Conservation (phyloP, 352 stramenopile genomes). For the Phytopythium sindhum region DNA sequence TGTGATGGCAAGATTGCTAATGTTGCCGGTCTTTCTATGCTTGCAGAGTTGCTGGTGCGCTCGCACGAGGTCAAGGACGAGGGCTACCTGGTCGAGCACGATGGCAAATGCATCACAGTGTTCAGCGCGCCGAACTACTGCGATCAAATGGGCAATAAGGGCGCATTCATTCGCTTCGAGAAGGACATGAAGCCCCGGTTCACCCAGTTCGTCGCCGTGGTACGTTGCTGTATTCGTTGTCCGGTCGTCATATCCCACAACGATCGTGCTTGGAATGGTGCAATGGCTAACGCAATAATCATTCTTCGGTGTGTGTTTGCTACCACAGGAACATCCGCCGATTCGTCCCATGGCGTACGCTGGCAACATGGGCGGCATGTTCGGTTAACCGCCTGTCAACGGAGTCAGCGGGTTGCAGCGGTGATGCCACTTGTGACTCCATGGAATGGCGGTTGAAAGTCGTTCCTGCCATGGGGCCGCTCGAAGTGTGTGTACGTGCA, state of each 20-base stretch:
- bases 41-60: slow-evolving; percentile 92
- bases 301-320: background rate
- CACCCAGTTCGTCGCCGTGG: slow-evolving; percentile 94
- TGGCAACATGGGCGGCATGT: slow-evolving; percentile 89
- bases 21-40: background rate
- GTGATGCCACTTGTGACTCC: background rate
- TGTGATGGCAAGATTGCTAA: slow-evolving; percentile 1
- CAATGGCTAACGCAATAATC: background rate
- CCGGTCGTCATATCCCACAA: background rate
- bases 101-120: slow-evolving; percentile 99
- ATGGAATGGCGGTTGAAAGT: background rate
- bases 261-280: background rate
- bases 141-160: slow-evolving; percentile 99
- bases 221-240: slow-evolving; percentile 21
- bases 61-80: slow-evolving; percentile 99
- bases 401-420: background rate
- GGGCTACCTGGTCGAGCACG: slow-evolving; percentile 98
- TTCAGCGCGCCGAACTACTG: slow-evolving; percentile 99
- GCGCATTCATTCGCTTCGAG: slow-evolving; percentile 98
- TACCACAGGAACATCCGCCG: slow-evolving; percentile 75
- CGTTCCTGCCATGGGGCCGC: background rate
- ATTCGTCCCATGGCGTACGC: slow-evolving; percentile 89
- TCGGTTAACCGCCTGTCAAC: slow-evolving; percentile 40
- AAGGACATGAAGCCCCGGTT: slow-evolving; percentile 94
- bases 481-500: slow-evolving; percentile 1